These are phyloP conservation scores for Leucosporidium yakuticum DNA, from an alignment of 768 basidiomycete genomes.

Conservation along the genomic window DNA sequence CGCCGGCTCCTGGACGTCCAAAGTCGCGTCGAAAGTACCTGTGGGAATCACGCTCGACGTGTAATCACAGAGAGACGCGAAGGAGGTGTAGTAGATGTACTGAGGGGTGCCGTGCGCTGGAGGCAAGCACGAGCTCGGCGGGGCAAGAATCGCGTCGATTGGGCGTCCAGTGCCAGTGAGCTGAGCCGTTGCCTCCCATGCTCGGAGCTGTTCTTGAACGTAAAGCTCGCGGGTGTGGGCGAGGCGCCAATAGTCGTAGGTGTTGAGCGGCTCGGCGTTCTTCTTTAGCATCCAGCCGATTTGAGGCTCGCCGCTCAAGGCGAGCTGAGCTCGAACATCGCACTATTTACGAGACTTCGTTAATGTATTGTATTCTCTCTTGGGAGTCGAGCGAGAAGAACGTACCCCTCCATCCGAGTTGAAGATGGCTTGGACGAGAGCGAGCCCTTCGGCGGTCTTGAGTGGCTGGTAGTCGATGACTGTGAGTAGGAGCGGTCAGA, in stretches of 20 bases:
- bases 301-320: conserved; percentile 52
- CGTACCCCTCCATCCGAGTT: conserved; percentile 44
- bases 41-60: conserved; percentile 60
- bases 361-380: too few relatives aligned
- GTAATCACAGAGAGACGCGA: conserved; percentile 66
- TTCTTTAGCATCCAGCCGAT: conserved; percentile 49
- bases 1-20: conserved; percentile 49
- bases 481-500: conserved; percentile 35
- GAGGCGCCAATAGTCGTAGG: too few relatives aligned
- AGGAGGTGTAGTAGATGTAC: conserved; percentile 53
- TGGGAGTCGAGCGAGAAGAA: too few relatives aligned
- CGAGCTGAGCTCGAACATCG: conserved; percentile 44
- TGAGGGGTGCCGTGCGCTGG: conserved; percentile 15
- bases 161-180: conserved; percentile 63
- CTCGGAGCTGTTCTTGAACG: conserved; percentile 55
- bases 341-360: too few relatives aligned
- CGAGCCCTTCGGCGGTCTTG: conserved; percentile 52
- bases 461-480: conserved; percentile 65
- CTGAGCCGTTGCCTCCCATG: conserved; percentile 55
- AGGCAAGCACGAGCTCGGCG: conserved; percentile 41
- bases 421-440: conserved; percentile 36
- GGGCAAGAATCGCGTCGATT: conserved; percentile 67
- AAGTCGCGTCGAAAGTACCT: conserved; percentile 52
- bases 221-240: conserved; percentile 41
- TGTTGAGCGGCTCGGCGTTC: too few relatives aligned